Percentiles rank a stretch among this genome's conserved stretches.
These are phyloP conservation scores for Blumeria graminis DNA, from an alignment of 2,329 filamentous ascomycete species.

Conservation along the genomic window DNA sequence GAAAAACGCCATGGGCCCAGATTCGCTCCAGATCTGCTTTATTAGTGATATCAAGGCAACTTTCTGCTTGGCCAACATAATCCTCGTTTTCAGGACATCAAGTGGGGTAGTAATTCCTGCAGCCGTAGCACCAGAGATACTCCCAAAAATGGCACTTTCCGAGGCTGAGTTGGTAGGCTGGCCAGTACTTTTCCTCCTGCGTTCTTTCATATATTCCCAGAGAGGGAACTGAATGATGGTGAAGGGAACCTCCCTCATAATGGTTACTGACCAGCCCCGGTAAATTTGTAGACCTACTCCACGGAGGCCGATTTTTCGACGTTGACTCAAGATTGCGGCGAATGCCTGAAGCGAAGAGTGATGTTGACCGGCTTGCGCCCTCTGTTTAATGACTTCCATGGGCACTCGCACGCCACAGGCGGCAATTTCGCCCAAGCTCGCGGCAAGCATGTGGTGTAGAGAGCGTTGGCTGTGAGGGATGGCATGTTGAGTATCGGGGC, in stretches of 20 bases:
- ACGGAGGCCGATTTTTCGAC: slow-evolving; percentile 19
- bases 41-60: slow-evolving; percentile 36
- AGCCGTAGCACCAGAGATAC: slow-evolving; percentile 59
- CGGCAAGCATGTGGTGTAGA: slow-evolving; percentile 52
- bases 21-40: slow-evolving; percentile 34
- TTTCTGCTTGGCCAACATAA: slow-evolving; percentile 65
- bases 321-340: slow-evolving; percentile 37
- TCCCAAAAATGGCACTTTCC: slow-evolving; percentile 71
- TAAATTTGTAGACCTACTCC: slow-evolving; percentile 68
- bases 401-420: slow-evolving; percentile 84
- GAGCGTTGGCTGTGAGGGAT: slow-evolving; percentile 18
- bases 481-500: not conserved
- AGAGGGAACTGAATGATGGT: slow-evolving; percentile 93
- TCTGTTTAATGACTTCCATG: slow-evolving; percentile 91
- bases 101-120: slow-evolving; percentile 78
- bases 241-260: slow-evolving; percentile 90
- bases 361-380: slow-evolving; percentile 71
- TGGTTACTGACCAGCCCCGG: slow-evolving; percentile 73
- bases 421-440: slow-evolving; percentile 66
- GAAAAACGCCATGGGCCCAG: slow-evolving; percentile 46
- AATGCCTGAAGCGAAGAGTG: slow-evolving; percentile 45
- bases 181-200: slow-evolving; percentile 25
- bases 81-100: slow-evolving; percentile 86
- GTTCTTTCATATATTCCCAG: slow-evolving; percentile 79
- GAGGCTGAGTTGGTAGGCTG: slow-evolving; percentile 33